Evolutionary conservation across 2,329 filamentous ascomycete species (phyloP), one percentile per base, ranked within the genome.

Genomic region (Fusarium pseudoanthophilum): DNA sequence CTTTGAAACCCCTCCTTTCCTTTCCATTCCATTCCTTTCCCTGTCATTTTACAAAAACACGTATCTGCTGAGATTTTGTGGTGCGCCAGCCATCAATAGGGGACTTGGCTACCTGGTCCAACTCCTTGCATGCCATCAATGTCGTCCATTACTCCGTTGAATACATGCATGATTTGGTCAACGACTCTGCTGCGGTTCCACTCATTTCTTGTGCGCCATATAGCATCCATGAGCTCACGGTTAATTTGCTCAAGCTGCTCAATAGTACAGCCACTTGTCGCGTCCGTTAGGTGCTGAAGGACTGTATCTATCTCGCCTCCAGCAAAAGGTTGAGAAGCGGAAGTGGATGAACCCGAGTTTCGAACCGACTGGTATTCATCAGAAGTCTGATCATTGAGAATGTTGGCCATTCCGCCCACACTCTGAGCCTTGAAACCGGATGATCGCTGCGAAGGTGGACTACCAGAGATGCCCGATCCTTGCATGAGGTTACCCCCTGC

Each of bases 161-260:
- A 97, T 9, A 93, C 90, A 21, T 88, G 85, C 46, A 85, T 86
- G 42, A 97, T 87, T 42, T 86, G 84, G 51, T 84, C 84, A 20
- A 92, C 87, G 20, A 97, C 95, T 76, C 87, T 87, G 77, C 91
- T 92, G 48, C 96, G 90, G 82, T 99, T 96, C 90, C 93, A 96
- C 78, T 97, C 92, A 53, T 90, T 88, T 56, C 95, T 89, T 68
- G 88, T 89, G 69, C 87, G 87, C 96, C 96, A 99, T 49, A 98
- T 89, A 72, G 92, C 90, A 69, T 95, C 93, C 95, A 98, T 98
- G 72, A 98, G 85, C 74, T 92, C 91, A 13, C 95, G 92, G 80
- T 95, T 95, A 80, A 98, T 92, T 82, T 98, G 95, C 85, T 98
- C 95, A 26, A 99, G 85, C 81, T 99, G 95, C 83, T 99, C 96